phyloP scores from a whole-genome alignment of 371 early-diverging fungal genomes.

The Catenaria anguillulae region DNA sequence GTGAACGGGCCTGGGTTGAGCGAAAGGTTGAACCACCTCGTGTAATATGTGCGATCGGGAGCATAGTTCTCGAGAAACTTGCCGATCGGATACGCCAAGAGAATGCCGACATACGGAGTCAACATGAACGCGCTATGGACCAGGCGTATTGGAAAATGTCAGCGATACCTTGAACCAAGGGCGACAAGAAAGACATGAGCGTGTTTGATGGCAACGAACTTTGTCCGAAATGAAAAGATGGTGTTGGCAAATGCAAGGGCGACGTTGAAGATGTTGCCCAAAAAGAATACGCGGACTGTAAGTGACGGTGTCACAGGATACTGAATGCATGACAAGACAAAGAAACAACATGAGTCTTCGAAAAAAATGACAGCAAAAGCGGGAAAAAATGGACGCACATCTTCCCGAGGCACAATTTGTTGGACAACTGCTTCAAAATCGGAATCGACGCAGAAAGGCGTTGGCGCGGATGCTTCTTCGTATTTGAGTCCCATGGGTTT shows the following conservation, averaged over 20 bases:
- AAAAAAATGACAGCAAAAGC: too few species aligned
- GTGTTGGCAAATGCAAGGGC: too few species aligned
- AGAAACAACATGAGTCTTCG: too few species aligned
- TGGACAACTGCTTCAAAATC: not conserved
- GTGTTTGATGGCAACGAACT: too few species aligned
- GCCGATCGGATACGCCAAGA: conserved; percentile 48
- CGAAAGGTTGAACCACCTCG: conserved; percentile 17
- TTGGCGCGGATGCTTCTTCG: too few species aligned
- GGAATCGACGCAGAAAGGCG: not conserved
- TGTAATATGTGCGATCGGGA: conserved; percentile 22
- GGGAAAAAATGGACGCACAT: too few species aligned
- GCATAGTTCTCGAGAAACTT: conserved; percentile 43
- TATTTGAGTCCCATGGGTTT: too few species aligned
- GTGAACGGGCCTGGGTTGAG: conserved; percentile 35
- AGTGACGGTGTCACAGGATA: conserved; percentile 46
- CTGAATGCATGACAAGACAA: not conserved
- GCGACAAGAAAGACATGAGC: conserved; percentile 10
- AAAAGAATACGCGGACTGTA: conserved; percentile 50
- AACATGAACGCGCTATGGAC: too few species aligned
- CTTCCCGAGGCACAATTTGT: not conserved
- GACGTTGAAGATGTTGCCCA: conserved; percentile 41
- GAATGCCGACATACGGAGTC: conserved; percentile 44
- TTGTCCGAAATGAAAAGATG: too few species aligned
- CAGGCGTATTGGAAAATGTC: too few species aligned
- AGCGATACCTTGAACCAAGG: too few species aligned